phyloP scores from a whole-genome alignment of 179 eudicot genomes.

The Patellifolia procumbens region DNA sequence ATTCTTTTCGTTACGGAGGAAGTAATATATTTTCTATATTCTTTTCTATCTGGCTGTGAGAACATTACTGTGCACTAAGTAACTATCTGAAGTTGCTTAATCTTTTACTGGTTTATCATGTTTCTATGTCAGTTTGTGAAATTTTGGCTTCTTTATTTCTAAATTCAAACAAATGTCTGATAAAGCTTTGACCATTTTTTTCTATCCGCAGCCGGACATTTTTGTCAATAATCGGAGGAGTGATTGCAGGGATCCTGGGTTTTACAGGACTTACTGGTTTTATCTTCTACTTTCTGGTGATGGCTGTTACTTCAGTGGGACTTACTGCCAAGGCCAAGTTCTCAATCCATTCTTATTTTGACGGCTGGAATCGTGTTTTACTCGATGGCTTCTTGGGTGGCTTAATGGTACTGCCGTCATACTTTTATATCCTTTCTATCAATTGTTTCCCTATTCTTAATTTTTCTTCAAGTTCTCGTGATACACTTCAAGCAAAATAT shows the following conservation, averaged over 20 bases:
- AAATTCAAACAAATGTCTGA: not conserved
- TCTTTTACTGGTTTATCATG: not conserved
- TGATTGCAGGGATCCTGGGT: slow-evolving; percentile 89
- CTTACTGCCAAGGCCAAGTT: slow-evolving; percentile 87
- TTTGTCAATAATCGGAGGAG: slow-evolving; percentile 88
- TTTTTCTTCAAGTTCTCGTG: not conserved
- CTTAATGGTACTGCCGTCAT: slow-evolving; percentile 64
- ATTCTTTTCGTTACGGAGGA: no score
- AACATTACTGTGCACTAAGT: not conserved
- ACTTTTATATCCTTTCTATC: not conserved
- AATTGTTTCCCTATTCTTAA: not conserved
- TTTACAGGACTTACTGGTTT: slow-evolving; percentile 84
- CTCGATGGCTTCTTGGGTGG: slow-evolving; percentile 93
- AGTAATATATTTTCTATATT: not conserved
- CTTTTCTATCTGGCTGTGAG: not conserved
- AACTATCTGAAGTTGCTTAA: not conserved
- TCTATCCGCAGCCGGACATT: slow-evolving; percentile 81
- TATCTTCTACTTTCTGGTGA: slow-evolving; percentile 73
- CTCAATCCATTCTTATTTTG: slow-evolving; percentile 82
- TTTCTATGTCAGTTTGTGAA: slow-evolving; percentile 12
- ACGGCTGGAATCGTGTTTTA: slow-evolving; percentile 79
- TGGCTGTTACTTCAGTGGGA: slow-evolving; percentile 85
- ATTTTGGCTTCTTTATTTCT: not conserved
- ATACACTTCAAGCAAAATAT: not conserved
- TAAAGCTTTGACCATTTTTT: slow-evolving; percentile 22